Evolutionary conservation across 2,329 filamentous ascomycete species (phyloP), one percentile per base, ranked within the genome.

Genomic region (Xylariaceae sp.): DNA sequence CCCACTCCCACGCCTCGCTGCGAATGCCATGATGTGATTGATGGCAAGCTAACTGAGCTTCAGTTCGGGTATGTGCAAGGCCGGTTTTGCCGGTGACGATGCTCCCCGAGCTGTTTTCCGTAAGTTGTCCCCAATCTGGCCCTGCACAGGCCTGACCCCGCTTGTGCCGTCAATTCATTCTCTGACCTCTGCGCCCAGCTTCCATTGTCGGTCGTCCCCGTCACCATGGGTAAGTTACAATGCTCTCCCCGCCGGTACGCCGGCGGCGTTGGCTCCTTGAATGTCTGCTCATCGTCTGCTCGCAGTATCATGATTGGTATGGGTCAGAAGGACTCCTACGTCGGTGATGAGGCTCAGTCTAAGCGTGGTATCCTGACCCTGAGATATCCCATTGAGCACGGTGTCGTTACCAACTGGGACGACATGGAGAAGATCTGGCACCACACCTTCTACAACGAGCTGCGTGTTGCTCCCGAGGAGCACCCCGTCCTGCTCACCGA

Each of bases 351-450:
- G 86, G 94, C 94, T 82, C 94, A 99, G 86, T 99, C 94, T 78
- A 99, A 99, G 92, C 93, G 94, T 94, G 94, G 94, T 96, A 97
- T 99, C 83, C 88, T 99, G 73, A 97, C 93, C 67, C 87, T 99
- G 78, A 89, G 94, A 85, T 99, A 99, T 83, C 94, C 94, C 77
- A 99, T 99, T 78, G 94, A 99, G 87, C 94, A 99, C 88, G 94
- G 94, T 94, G 94, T 99, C 74, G 94, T 99, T 77, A 99, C 94
- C 83, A 97, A 97, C 90, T 99, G 94, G 94, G 94, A 99, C 80
- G 94, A 97, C 81, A 97, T 97, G 94, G 94, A 97, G 86, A 97
- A 97, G 89, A 97, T 99, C 74, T 99, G 94, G 94, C 94, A 99
- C 82, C 94, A 99, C 90, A 97, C 94, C 77, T 99, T 99, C 87